phyloP scores from a whole-genome alignment of 1,284 basidiomycete genomes.

The Irpex sp. region DNA sequence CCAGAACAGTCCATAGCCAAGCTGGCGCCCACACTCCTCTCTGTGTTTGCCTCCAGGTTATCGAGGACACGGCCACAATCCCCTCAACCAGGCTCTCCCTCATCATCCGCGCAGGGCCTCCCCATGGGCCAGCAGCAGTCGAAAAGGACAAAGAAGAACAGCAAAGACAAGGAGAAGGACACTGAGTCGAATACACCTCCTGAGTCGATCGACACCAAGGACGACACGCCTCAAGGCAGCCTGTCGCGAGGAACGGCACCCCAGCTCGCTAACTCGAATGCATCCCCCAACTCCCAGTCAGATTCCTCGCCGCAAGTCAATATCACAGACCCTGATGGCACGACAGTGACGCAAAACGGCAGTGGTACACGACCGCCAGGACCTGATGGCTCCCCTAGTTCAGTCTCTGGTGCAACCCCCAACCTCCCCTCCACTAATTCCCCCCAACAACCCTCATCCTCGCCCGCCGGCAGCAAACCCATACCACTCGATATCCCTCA shows the following conservation, averaged over 20 bases:
- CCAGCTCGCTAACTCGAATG: slow-evolving; percentile 13
- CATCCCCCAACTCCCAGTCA: slow-evolving; percentile 16
- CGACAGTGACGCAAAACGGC: slow-evolving; percentile 26
- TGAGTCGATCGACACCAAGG: slow-evolving; percentile 35
- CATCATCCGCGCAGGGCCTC: slow-evolving; percentile 33
- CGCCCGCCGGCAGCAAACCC: slow-evolving; percentile 33
- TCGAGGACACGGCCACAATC: slow-evolving; percentile 69
- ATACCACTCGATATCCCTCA: slow-evolving; percentile 73
- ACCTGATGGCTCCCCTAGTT: slow-evolving; percentile 37
- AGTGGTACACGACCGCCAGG: slow-evolving; percentile 31
- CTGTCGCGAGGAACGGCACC: slow-evolving; percentile 41
- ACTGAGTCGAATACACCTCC: slow-evolving; percentile 25
- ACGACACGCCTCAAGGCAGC: slow-evolving; percentile 37
- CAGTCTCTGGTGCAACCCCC: slow-evolving; percentile 31
- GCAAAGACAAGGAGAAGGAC: slow-evolving; percentile 65
- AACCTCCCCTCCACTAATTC: slow-evolving; percentile 23
- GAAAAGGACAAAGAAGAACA: slow-evolving; percentile 69
- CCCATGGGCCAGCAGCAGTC: slow-evolving; percentile 78
- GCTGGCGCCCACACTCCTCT: slow-evolving; percentile 78
- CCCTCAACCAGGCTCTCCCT: slow-evolving; percentile 46
- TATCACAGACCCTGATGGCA: slow-evolving; percentile 48
- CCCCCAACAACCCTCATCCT: slow-evolving; percentile 29
- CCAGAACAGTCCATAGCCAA: slow-evolving; percentile 31
- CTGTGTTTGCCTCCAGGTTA: slow-evolving; percentile 66
- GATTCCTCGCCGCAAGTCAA: slow-evolving; percentile 35